Evolutionary conservation across 2,329 filamentous ascomycete species (phyloP), one percentile per base, ranked within the genome.

Genomic region (Penicillium nordicum): DNA sequence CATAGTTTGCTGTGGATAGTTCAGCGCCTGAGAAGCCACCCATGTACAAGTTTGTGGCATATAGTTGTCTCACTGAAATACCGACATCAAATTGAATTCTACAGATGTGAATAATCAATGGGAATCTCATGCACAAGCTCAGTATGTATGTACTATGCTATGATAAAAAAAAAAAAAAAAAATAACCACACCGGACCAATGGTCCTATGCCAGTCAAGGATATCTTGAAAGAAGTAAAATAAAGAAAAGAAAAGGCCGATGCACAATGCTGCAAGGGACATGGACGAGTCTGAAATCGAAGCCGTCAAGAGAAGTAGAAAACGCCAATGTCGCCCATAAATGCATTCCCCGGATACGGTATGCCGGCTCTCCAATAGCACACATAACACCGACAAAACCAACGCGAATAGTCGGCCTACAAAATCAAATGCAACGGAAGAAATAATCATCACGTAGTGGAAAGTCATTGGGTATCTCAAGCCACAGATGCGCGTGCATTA

Each of bases 391-490:
- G 42, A 46, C 34, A 36, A 49, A 41, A 32, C 29, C 29, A 23
- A 32, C 41, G 44, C 25, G 10, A 49, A 40, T 16, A 21, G 41
- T 45, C 7, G n/a, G 37, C 50, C 12, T 11, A 44, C 14, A 37
- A 37, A 54, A 53, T 36, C 18, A 50, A 52, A 55, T 41, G 21
- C 48, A 55, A 44, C 3, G 36, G 34, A 50, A 55, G 18, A 50
- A 29, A 27, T 36, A 43, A 42, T 40, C 27, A 51, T 44, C 38
- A 45, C 10, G 8, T 23, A 46, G 36, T 49, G 36, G 34, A 40
- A 40, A 52, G 38, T 50, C 43, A 36, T 48, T 25, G 58, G 51
- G 57, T 61, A 59, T 61, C 57, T 54, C 53, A 59, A 59, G 43
- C 30, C 49, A 57, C 38, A 57, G 36, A 58, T 44, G 48, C 14